Evolutionary conservation across 164 flowering plant species (phyloP), one percentile per base, ranked within the genome.

Genomic region (Vitis amurensis): DNA sequence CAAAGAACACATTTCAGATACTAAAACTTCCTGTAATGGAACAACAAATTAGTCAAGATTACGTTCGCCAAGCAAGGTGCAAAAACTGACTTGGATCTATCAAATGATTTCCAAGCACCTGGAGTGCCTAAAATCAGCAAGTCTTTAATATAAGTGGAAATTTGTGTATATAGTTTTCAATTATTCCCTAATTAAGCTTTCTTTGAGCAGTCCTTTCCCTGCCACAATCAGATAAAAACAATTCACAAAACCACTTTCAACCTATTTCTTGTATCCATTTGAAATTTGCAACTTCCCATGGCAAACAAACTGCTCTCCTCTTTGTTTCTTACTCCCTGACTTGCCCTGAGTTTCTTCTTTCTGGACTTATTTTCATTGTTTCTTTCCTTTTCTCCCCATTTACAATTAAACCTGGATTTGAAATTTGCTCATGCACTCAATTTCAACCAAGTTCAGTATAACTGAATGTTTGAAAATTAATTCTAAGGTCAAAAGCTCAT

Each of bases 1-100:
- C 67, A 61, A 61, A 56, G 73, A 68, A 77, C 88, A 91, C 68
- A 90, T 44, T 68, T 88, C 91, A 60, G 88, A 88, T 29, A 89
- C 88, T 57, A 72, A 48, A 71, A 82, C 74, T 64, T 81, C 85
- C 87, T 85, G 84, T 51, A 77, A 71, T 71, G 50, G 59, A 31
- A 50, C 15, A 61, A 14, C 53, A 17, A 68, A 13, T 50, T 1
- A 48, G 49, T 65, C 50, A 37, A 55, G 13, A 44, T 49, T 37
- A 59, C 48, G 8, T 50, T 50, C 23, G 12, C 11, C 14, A 64
- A 58, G 30, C 2, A 56, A 51, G 53, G 67, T 47, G 61, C 27
- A 51, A 7, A 52, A 69, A 61, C 44, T 37, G 31, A 23, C 64
- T 37, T 37, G 44, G 44, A 37, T 2, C 44, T 37, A 37, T 37